Base-by-base conservation (phyloP, 1,284 basidiomycete genomes). In the Cutaneotrichosporon spelunceum region DNA sequence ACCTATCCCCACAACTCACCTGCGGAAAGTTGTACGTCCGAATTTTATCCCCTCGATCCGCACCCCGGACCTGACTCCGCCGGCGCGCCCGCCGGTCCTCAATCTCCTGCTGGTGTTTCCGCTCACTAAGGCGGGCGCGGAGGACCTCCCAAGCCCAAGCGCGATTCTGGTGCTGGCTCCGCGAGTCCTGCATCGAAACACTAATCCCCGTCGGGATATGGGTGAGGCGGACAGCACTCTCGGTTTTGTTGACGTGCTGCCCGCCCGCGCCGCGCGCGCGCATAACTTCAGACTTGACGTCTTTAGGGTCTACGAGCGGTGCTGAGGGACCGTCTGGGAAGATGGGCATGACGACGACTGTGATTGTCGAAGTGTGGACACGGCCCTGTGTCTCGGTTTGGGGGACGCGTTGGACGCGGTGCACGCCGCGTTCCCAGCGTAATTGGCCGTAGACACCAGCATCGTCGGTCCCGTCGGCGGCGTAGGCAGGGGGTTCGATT, bases 211-310 rank as follows among this genome's bases (percentile, higher is more conserved):
- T 91, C 0, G 96, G 95, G 14, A 91, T 80, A 71, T 99, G 96
- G 0, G 93, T 96, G 36, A 99, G 79, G 1, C 96, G 88, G n/a
- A 99, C 91, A 1, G 96, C 96, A 0, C 93, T 97, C 78, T 99
- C 96, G 0, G 95, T 99, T 83, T 91, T 93, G 81, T 99, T 99
- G 71, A 99, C 96, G 80, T 99, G 95, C 88, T 95, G 72, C n/a
- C 96, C 95, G 53, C 96, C 96, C 3, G 96, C 95, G 52, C 96
- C 96, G 34, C 93, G 82, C 0, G 94, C 86, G 21, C 95, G 86
- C 94, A 98, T 97, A 49, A 95, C 91, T 72, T 98, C 95, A 2
- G 91, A 78, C 69, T 85, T 88, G 55, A 98, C 86, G 63, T 99
- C 95, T 60, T 90, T 90, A 78, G 90, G 88, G 57, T 87, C 86